Conservation (phyloP, 345 rosid species). For the Eucalyptus sp. region DNA sequence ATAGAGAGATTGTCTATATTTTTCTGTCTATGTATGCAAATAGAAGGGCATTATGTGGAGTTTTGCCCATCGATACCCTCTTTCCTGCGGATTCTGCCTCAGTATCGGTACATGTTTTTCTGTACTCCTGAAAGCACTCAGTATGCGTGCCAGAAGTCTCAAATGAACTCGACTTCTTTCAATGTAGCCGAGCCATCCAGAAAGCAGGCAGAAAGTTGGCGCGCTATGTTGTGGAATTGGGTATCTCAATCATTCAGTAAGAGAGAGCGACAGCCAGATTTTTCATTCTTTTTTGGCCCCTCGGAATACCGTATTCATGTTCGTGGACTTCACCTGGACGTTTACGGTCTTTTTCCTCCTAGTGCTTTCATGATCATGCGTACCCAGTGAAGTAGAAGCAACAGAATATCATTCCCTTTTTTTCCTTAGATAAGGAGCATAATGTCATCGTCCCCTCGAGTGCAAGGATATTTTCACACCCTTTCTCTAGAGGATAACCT, state of each 20-base stretch:
- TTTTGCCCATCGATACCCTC: not conserved
- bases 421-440: not conserved
- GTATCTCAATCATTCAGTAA: not conserved
- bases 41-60: not conserved
- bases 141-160: not conserved
- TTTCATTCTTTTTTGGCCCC: not conserved
- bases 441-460: not conserved
- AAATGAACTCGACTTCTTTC: not conserved
- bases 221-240: not conserved
- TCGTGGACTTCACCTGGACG: not conserved
- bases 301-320: not conserved
- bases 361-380: not conserved
- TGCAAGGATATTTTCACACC: not conserved
- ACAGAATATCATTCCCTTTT: not conserved
- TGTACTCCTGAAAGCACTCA: not conserved
- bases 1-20: not conserved
- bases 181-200: not conserved
- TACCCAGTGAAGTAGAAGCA: not conserved
- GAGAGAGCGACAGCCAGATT: not conserved
- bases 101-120: not conserved
- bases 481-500: not conserved
- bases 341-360: not conserved
- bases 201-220: not conserved
- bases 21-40: not conserved
- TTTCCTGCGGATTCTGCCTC: not conserved